A percentile compares a stretch with the other conserved stretches of the same genome.
Evolutionary conservation across 192 early-diverging fungal species (phyloP).

Genomic region (Cladochytrium replicatum): DNA sequence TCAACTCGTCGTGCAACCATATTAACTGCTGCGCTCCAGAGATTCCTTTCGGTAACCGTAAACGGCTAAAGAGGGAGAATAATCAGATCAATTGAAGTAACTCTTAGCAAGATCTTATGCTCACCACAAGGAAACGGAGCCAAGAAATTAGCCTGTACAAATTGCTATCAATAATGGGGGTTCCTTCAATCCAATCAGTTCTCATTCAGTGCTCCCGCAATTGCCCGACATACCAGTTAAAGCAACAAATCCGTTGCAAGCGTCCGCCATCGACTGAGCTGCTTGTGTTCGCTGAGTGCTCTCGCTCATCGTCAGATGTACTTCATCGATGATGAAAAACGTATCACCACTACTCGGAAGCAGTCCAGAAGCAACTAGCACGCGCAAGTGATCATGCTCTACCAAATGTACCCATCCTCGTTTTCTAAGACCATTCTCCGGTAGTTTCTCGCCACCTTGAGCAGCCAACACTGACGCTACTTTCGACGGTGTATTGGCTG

Average conservation of each 20-base stretch:
- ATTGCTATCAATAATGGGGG: constrained; percentile 12
- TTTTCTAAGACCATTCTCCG: neutral
- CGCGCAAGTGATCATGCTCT: neutral
- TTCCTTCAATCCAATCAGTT: neutral
- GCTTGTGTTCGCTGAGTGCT: constrained; percentile 7
- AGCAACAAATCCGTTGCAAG: constrained; percentile 2
- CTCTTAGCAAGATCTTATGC: neutral
- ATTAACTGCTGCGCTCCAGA: constrained; percentile 5
- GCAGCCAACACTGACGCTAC: neutral
- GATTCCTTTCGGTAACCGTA: constrained; percentile 13
- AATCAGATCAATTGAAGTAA: neutral
- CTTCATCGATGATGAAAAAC: constrained; percentile 14
- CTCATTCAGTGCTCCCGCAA: neutral
- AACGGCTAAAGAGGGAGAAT: constrained; percentile 4
- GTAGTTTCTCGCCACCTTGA: neutral
- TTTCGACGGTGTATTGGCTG: neutral
- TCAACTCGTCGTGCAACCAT: constrained; percentile 11
- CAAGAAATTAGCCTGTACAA: constrained; percentile 8
- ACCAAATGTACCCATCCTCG: neutral
- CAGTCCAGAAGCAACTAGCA: neutral
- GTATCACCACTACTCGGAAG: neutral
- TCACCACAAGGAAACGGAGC: constrained; percentile 5
- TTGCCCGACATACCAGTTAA: constrained; percentile 2
- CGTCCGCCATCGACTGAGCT: constrained; percentile 1
- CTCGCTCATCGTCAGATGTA: constrained; percentile 8